These are phyloP conservation scores for Iris macrosiphon DNA, from an alignment of 106 monocot genomes.

Conservation along the genomic window DNA sequence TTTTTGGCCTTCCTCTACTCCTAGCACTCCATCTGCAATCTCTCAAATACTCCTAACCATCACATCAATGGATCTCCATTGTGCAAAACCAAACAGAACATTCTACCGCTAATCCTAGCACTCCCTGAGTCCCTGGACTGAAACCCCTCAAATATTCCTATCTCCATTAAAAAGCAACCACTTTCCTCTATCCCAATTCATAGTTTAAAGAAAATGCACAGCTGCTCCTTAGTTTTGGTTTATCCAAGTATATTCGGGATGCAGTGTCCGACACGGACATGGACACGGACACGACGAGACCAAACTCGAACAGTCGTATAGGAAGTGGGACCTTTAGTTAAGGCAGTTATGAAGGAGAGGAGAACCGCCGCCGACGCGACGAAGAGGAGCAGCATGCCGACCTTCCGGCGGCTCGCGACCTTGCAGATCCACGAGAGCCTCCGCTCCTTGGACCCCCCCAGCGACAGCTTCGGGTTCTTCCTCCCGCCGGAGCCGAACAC, in stretches of 20 bases:
- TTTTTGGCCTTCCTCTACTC: no score
- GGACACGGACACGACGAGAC: not conserved
- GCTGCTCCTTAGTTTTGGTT: not conserved
- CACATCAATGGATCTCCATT: no score
- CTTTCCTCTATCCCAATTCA: not conserved
- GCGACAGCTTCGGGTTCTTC: slow-evolving; percentile 20
- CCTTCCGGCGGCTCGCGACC: slow-evolving; percentile 23
- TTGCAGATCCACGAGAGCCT: slow-evolving; percentile 27
- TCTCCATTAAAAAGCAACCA: not conserved
- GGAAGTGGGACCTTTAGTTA: slow-evolving; percentile 44
- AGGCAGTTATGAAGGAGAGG: slow-evolving; percentile 18
- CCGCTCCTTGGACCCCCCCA: slow-evolving; percentile 19
- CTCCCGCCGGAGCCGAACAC: not conserved
- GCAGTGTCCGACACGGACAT: no score
- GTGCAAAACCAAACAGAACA: no score
- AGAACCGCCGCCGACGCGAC: slow-evolving; percentile 24
- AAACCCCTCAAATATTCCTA: no score
- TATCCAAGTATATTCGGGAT: no score
- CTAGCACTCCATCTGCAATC: no score
- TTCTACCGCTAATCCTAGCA: no score
- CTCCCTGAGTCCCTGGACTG: no score
- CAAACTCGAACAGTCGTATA: not conserved
- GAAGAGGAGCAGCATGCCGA: slow-evolving; percentile 36
- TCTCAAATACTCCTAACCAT: no score
- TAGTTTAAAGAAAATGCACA: not conserved